These are phyloP conservation scores for Smithsoniella earleae DNA, from an alignment of 163 green algal species.

Conservation along the genomic window DNA sequence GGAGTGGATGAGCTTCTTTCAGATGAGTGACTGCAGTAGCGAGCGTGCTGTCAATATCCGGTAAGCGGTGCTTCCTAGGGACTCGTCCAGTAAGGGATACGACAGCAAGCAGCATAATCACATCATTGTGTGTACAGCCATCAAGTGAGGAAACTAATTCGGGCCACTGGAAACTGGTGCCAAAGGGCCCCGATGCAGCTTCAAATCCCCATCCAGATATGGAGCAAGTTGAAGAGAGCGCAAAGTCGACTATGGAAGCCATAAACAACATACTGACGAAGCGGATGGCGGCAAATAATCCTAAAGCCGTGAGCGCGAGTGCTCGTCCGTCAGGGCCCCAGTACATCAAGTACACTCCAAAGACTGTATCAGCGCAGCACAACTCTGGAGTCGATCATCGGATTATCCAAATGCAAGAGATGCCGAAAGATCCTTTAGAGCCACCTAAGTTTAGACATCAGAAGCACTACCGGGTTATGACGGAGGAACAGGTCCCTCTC, in stretches of 20 bases:
- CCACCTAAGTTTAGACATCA: conserved; percentile 94
- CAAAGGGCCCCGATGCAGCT: conserved; percentile 24
- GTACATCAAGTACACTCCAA: conserved; percentile 74
- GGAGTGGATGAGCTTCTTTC: neutral
- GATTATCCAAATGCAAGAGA: conserved; percentile 85
- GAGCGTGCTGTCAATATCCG: no score
- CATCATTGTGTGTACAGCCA: no score
- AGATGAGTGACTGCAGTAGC: no score
- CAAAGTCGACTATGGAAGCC: conserved; percentile 65
- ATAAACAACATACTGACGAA: conserved; percentile 64
- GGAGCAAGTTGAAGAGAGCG: conserved; percentile 70
- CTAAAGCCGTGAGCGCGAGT: conserved; percentile 60
- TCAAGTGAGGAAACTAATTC: no score
- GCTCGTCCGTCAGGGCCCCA: conserved; percentile 58
- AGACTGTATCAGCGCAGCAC: conserved; percentile 43
- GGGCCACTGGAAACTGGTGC: conserved; percentile 12
- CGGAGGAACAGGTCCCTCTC: conserved; percentile 82
- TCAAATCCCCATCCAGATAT: conserved; percentile 50
- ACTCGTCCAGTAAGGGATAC: no score
- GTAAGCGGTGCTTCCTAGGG: no score
- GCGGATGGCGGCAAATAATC: conserved; percentile 70
- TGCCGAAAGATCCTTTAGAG: conserved; percentile 90
- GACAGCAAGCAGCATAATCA: no score
- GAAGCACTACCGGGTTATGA: conserved; percentile 77
- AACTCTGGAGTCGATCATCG: conserved; percentile 62